phyloP scores from a whole-genome alignment of 768 basidiomycete genomes.

The Exidia glandulosa region DNA sequence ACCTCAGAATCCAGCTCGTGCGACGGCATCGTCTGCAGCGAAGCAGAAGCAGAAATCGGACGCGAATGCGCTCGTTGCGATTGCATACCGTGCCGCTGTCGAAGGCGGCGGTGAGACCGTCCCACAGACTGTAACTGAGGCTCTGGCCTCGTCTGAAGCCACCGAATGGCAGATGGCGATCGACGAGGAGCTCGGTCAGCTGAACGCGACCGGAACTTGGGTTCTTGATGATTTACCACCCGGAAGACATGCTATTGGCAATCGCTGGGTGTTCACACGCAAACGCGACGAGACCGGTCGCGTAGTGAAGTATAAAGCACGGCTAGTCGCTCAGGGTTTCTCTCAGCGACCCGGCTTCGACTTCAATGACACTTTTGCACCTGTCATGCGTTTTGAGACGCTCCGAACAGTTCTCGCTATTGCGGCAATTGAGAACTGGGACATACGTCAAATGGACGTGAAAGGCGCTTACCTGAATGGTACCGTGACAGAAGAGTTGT shows the following conservation, averaged over 20 bases:
- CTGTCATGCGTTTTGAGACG: no score
- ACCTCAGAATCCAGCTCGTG: no score
- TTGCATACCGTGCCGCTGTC: neutral
- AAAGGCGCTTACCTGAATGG: neutral
- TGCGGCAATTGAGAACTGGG: no score
- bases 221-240: conserved; percentile 8
- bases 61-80: neutral
- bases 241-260: conserved; percentile 10
- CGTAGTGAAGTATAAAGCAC: conserved; percentile 13
- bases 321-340: conserved; percentile 19
- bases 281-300: conserved; percentile 15
- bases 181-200: conserved; percentile 13
- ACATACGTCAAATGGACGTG: no score
- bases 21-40: neutral
- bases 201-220: conserved; percentile 15
- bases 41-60: neutral
- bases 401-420: no score
- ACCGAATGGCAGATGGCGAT: conserved; percentile 15
- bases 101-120: neutral
- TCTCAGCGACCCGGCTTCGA: conserved; percentile 16
- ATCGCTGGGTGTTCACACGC: conserved; percentile 16
- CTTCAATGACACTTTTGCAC: conserved; percentile 10
- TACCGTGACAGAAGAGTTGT: conserved; percentile 20
- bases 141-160: conserved; percentile 2
- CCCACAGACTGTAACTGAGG: conserved; percentile 8